A percentile compares a stretch with the other conserved stretches of the same genome.
Evolutionary conservation across 768 basidiomycete species (phyloP).

Genomic region (Jaapia argillacea): DNA sequence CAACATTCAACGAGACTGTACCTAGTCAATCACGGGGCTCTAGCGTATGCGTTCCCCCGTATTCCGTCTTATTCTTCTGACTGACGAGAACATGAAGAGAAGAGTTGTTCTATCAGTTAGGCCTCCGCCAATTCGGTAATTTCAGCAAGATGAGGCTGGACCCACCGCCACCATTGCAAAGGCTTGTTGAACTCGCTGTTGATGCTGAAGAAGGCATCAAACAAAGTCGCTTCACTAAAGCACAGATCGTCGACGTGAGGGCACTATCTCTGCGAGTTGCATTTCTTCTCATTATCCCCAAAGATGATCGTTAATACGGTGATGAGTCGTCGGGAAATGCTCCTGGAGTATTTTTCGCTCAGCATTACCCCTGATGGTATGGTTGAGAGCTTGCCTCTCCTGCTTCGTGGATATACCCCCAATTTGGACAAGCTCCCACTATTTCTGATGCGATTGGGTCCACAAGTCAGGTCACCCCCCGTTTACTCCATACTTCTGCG

Average conservation of each 20-base stretch:
- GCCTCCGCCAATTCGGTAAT: conserved; percentile 83
- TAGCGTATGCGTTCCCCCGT: conserved; percentile 56
- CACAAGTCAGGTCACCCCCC: conserved; percentile 46
- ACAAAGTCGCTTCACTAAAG: conserved; percentile 42
- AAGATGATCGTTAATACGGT: conserved; percentile 62
- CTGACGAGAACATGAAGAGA: conserved; percentile 42
- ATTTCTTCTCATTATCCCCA: not conserved
- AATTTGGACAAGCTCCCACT: conserved; percentile 84
- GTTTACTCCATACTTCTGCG: conserved; percentile 1
- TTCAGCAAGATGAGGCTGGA: conserved; percentile 69
- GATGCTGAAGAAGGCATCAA: conserved; percentile 48
- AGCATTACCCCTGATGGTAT: conserved; percentile 54
- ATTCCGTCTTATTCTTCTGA: not conserved
- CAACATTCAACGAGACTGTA: conserved; percentile 87
- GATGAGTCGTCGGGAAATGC: conserved; percentile 63
- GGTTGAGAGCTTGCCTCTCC: conserved; percentile 70
- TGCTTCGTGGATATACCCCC: conserved; percentile 83
- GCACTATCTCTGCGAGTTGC: not conserved
- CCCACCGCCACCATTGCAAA: conserved; percentile 66
- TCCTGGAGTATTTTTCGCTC: conserved; percentile 86
- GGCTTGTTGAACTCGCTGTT: conserved; percentile 71
- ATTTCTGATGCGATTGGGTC: conserved; percentile 85
- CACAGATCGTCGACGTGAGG: conserved; percentile 63
- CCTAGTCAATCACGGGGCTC: conserved; percentile 73
- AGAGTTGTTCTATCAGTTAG: conserved; percentile 93